Conservation (phyloP, 2,329 filamentous ascomycete species). For the Paracoccidioides brasiliensis region DNA sequence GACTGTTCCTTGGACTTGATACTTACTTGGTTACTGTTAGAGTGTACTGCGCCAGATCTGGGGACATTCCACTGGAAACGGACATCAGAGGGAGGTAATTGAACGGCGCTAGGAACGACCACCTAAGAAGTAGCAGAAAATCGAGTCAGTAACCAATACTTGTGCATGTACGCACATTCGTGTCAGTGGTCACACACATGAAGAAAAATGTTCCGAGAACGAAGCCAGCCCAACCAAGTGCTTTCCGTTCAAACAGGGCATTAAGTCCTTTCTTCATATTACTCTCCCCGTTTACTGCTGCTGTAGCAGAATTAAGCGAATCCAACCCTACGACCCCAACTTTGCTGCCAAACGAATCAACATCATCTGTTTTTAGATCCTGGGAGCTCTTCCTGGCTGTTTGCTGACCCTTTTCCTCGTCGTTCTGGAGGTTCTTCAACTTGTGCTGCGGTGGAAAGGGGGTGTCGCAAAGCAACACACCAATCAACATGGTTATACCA, state of each 20-base stretch:
- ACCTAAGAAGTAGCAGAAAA: slow-evolving; percentile 4
- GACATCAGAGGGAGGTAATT: slow-evolving; percentile 7
- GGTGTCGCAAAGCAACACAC: slow-evolving; percentile 1
- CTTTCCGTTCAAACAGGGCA: background rate
- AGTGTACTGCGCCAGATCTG: slow-evolving; percentile 4
- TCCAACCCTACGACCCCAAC: background rate
- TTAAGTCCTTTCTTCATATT: background rate
- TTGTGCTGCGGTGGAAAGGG: slow-evolving; percentile 2
- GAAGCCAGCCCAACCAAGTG: background rate
- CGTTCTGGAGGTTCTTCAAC: background rate
- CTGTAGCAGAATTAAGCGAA: background rate
- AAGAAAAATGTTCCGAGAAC: slow-evolving; percentile 3
- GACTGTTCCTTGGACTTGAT: background rate
- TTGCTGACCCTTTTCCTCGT: background rate
- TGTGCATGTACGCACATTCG: background rate
- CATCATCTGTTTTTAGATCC: background rate
- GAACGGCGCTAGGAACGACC: slow-evolving; percentile 5
- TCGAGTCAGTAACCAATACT: background rate
- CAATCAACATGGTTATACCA: slow-evolving; percentile 8
- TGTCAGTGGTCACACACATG: background rate
- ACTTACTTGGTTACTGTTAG: slow-evolving; percentile 2
- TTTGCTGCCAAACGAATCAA: background rate
- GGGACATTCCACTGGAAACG: background rate
- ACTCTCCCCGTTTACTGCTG: background rate
- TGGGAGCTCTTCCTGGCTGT: background rate